phyloP scores from a whole-genome alignment of 805 yeast species.

The Barnettozyma populi region DNA sequence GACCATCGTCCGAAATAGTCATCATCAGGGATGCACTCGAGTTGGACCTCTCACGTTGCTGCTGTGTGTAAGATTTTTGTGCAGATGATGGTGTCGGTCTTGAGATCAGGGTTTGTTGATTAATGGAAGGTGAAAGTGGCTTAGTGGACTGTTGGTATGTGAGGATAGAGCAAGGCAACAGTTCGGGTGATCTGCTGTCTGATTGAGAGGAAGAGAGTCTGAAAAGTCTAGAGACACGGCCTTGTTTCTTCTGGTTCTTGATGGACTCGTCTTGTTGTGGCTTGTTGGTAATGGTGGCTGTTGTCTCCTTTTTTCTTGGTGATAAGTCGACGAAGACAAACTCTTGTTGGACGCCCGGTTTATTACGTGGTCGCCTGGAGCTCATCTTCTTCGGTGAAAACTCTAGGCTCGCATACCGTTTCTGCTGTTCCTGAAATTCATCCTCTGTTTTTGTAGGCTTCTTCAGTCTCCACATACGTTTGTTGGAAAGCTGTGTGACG shows the following conservation, averaged over 20 bases:
- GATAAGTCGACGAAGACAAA: slow-evolving; percentile 27
- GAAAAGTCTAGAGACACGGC: slow-evolving; percentile 10
- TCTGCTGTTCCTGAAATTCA: slow-evolving; percentile 22
- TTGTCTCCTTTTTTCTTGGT: slow-evolving; percentile 21
- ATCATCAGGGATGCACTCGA: slow-evolving; percentile 15
- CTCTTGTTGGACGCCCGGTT: slow-evolving; percentile 23
- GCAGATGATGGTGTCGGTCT: slow-evolving; percentile 1
- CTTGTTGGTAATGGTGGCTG: not conserved
- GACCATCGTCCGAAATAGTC: slow-evolving; percentile 18
- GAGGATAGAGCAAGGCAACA: slow-evolving; percentile 1
- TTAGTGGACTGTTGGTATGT: not conserved
- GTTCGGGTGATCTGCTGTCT: not conserved
- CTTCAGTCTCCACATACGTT: slow-evolving; percentile 25
- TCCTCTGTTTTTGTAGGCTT: slow-evolving; percentile 20
- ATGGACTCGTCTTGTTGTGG: not conserved
- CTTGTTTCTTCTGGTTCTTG: slow-evolving; percentile 5
- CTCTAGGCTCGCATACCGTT: slow-evolving; percentile 21
- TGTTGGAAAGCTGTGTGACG: slow-evolving; percentile 12
- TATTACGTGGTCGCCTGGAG: slow-evolving; percentile 23
- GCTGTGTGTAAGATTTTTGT: not conserved
- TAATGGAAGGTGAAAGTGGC: slow-evolving; percentile 1
- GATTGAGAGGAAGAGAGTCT: slow-evolving; percentile 6
- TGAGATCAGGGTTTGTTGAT: not conserved
- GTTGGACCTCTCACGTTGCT: slow-evolving; percentile 11
- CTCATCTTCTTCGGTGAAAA: slow-evolving; percentile 21